Evolutionary conservation across 305 asterid species (phyloP).

Genomic region (Caryopteris hybrid): DNA sequence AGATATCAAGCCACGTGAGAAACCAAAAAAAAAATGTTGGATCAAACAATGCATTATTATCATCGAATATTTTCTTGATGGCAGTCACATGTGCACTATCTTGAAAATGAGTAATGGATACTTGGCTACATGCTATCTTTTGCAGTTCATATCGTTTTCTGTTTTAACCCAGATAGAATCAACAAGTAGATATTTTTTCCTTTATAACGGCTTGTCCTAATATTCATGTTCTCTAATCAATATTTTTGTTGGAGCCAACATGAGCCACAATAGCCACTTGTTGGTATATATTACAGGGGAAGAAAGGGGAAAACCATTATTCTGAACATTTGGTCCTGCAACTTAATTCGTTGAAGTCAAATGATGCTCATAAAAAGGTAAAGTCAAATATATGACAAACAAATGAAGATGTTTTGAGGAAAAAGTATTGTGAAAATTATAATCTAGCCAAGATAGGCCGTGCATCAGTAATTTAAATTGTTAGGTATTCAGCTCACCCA

Average conservation of each 20-base stretch:
- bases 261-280: background rate
- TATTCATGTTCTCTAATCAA: background rate
- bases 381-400: background rate
- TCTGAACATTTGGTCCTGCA: background rate
- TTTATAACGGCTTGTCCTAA: background rate
- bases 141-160: background rate
- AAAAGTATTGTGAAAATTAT: background rate
- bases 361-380: background rate
- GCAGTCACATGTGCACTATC: too few species aligned
- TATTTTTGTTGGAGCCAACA: background rate
- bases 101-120: background rate
- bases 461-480: slow-evolving; percentile 6
- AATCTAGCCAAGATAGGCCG: background rate
- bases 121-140: background rate
- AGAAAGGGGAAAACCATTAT: background rate
- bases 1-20: background rate
- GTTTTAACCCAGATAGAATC: background rate
- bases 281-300: background rate
- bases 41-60: background rate
- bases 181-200: background rate
- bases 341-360: slow-evolving; percentile 1
- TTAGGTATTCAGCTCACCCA: slow-evolving; percentile 7
- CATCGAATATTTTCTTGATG: background rate
- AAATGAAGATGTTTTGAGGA: background rate
- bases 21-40: background rate